phyloP scores from a whole-genome alignment of 2,329 filamentous ascomycete genomes.

The Rhynchosporium agropyri region DNA sequence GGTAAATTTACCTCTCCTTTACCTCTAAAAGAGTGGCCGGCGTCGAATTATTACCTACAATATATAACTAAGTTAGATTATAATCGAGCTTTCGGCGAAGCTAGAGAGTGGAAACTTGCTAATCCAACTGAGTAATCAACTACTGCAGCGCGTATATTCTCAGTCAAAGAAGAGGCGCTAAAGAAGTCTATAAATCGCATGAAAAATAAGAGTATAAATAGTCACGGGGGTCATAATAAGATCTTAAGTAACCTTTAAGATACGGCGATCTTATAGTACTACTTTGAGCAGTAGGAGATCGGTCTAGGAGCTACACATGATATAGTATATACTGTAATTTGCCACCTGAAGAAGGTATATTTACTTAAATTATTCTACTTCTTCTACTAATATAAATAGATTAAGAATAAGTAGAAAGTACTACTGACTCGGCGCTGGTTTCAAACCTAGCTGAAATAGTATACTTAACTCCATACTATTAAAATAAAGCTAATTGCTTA shows the following conservation, averaged over 20 bases:
- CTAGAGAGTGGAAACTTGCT: neutral
- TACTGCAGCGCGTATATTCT: neutral
- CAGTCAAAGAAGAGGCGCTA: neutral
- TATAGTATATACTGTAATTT: conserved; percentile 6
- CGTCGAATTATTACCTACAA: neutral
- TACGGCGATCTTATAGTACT: conserved; percentile 11
- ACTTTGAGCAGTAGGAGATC: conserved; percentile 5
- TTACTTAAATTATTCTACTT: neutral
- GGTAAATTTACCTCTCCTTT: neutral
- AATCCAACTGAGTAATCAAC: neutral
- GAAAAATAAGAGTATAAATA: neutral
- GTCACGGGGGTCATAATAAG: conserved; percentile 1
- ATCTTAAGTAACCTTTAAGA: neutral
- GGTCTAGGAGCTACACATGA: neutral
- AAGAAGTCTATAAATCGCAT: neutral
- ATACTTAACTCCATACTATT: conserved; percentile 2
- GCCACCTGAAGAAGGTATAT: neutral
- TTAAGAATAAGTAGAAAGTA: no score
- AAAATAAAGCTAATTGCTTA: no score
- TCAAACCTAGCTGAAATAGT: neutral
- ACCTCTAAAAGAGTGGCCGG: neutral
- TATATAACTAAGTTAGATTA: neutral
- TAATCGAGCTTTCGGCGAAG: neutral
- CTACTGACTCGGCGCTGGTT: neutral
- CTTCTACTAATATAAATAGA: conserved; percentile 8